These are phyloP conservation scores for Blastocrithidia nonstop DNA, from an alignment of 208 protist genomes.

Conservation along the genomic window DNA sequence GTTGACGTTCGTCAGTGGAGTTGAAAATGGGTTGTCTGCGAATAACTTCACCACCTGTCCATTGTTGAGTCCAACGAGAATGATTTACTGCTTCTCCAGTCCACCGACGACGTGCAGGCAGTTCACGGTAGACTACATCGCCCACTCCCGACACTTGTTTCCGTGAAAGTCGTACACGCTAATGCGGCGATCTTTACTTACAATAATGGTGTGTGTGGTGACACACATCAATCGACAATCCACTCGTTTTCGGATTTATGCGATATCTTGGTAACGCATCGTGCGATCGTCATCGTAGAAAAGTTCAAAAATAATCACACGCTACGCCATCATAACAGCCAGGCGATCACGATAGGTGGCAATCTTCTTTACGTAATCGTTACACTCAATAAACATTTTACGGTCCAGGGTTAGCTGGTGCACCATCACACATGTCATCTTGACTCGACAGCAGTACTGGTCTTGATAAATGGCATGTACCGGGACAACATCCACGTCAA, in stretches of 20 bases:
- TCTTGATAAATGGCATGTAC: slow-evolving; percentile 92
- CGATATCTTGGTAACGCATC: slow-evolving; percentile 82
- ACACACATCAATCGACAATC: slow-evolving; percentile 90
- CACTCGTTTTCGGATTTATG: slow-evolving; percentile 80
- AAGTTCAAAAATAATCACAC: slow-evolving; percentile 89
- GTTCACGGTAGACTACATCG: slow-evolving; percentile 81
- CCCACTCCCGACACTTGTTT: slow-evolving; percentile 88
- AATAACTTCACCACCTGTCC: slow-evolving; percentile 90
- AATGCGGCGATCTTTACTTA: slow-evolving; percentile 80
- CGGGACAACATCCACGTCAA: slow-evolving; percentile 76
- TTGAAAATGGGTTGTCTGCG: slow-evolving; percentile 93
- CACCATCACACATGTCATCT: slow-evolving; percentile 92
- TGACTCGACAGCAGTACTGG: slow-evolving; percentile 91
- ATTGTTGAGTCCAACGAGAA: slow-evolving; percentile 88
- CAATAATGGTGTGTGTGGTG: slow-evolving; percentile 73
- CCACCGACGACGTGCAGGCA: slow-evolving; percentile 93
- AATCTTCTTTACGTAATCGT: slow-evolving; percentile 91
- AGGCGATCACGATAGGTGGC: slow-evolving; percentile 89
- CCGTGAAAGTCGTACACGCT: slow-evolving; percentile 87
- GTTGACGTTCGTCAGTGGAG: slow-evolving; percentile 73
- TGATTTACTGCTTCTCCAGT: slow-evolving; percentile 67
- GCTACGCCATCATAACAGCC: slow-evolving; percentile 88
- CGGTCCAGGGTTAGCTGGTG: slow-evolving; percentile 86
- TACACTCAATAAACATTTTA: slow-evolving; percentile 80
- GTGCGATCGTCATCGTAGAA: slow-evolving; percentile 81